Percentiles rank a stretch among this genome's conserved stretches.
phyloP scores from a whole-genome alignment of 805 yeast genomes.

The Hanseniaspora meyeri region DNA sequence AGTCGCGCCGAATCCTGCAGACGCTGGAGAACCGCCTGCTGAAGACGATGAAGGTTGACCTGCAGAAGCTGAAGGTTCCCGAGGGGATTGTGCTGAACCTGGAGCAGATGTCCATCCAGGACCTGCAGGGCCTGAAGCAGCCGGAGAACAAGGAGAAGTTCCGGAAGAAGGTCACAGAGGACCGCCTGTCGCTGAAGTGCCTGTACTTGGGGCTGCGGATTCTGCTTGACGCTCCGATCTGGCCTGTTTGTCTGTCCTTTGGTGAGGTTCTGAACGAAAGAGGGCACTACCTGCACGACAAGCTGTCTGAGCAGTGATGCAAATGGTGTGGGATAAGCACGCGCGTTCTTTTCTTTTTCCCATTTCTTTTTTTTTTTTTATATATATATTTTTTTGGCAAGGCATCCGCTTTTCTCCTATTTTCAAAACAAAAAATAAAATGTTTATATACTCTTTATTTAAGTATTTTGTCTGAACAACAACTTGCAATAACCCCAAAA shows the following conservation, averaged over 20 bases:
- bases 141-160: slow-evolving; percentile 33
- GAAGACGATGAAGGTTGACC: slow-evolving; percentile 1
- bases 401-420: too few species aligned
- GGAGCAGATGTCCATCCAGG: slow-evolving; percentile 26
- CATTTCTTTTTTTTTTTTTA: not conserved
- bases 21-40: slow-evolving; percentile 45
- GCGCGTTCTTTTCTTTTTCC: not conserved
- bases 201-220: slow-evolving; percentile 62
- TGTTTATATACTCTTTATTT: too few species aligned
- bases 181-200: slow-evolving; percentile 43
- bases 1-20: slow-evolving; percentile 46
- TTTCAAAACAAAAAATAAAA: too few species aligned
- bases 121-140: slow-evolving; percentile 38
- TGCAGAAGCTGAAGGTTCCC: slow-evolving; percentile 26
- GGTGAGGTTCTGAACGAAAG: slow-evolving; percentile 37
- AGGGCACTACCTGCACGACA: slow-evolving; percentile 4
- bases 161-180: slow-evolving; percentile 35
- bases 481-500: not conserved
- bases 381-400: too few species aligned
- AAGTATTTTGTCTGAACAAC: not conserved
- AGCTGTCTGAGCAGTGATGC: not conserved
- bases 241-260: slow-evolving; percentile 71
- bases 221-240: slow-evolving; percentile 72
- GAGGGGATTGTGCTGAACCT: slow-evolving; percentile 33
- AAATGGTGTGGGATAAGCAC: not conserved